Conservation (phyloP, 2,329 filamentous ascomycete genomes). For the Epichloe sibirici region DNA sequence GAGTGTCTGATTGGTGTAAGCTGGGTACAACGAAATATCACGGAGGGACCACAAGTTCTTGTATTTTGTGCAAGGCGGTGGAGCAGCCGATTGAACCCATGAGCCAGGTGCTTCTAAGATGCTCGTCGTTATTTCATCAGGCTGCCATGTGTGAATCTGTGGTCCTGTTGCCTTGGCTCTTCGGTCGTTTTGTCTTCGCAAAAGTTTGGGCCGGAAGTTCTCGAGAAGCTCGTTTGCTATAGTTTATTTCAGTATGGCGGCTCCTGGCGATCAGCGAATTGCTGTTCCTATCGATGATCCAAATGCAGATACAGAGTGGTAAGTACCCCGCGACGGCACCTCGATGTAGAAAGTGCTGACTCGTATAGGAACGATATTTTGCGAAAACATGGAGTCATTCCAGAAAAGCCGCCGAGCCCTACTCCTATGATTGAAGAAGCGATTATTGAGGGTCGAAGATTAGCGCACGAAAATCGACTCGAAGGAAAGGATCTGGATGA, state of each 20-base stretch:
- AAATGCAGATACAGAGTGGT: conserved; percentile 98
- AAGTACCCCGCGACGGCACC: conserved; percentile 16
- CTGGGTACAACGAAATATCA: background rate
- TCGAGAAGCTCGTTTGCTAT: background rate
- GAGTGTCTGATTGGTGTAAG: conserved; percentile 10
- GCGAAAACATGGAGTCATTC: conserved; percentile 89
- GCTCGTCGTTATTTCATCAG: conserved; percentile 2
- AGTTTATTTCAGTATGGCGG: conserved; percentile 37
- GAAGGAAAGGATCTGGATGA: conserved; percentile 94
- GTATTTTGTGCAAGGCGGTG: conserved; percentile 8
- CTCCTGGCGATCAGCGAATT: conserved; percentile 50
- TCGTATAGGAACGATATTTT: conserved; percentile 85
- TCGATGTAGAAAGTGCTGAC: conserved; percentile 12
- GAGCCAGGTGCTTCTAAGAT: background rate
- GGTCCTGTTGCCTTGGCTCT: background rate
- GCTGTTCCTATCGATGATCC: conserved; percentile 85
- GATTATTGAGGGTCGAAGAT: conserved; percentile 64
- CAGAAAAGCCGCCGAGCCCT: conserved; percentile 92
- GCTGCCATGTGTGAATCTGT: background rate
- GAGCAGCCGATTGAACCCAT: background rate
- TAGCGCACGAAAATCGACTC: conserved; percentile 83
- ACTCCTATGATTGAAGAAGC: conserved; percentile 96
- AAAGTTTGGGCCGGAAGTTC: background rate
- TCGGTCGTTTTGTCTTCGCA: background rate
- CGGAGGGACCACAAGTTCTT: conserved; percentile 1